Base-by-base conservation (phyloP, 2,329 filamentous ascomycete genomes). In the Paracorniculantispora psalliotae region DNA sequence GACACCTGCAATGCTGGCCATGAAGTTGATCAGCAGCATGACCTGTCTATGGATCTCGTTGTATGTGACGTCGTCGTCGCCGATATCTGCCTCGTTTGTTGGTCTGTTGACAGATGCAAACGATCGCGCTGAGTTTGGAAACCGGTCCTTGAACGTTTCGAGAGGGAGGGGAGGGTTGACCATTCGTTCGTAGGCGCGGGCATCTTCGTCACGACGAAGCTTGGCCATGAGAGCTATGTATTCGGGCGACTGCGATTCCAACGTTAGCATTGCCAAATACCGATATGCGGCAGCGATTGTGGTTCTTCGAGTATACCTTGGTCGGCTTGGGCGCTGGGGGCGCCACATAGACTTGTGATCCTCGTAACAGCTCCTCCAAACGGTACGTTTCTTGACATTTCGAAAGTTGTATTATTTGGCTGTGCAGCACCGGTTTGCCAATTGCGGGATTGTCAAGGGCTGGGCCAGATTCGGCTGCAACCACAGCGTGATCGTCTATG, bases 171-270 rank as follows among this genome's bases (percentile, higher is more conserved):
- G 73, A 1, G 87, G 84, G 62, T 87, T 86, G 53, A 88, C 75
- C 86, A 97, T 91, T 68, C 87, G 85, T 65, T 91, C 83, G 77
- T 97, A 99, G 55, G 85, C 81, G 62, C 88, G 85, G 64, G 86
- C 83, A 77, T 97, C 92, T 75, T 93, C 89, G 67, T 94, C 87
- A 61, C 82, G 85, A 63, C 91, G 90, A 21, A 99, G 84, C 17
- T 88, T 86, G 25, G 86, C 86, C 91, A 97, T 97, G 1, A 96
- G 79, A 7, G 87, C 88, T 71, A 91, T 90, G 76, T 93, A 97
- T 74, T 96, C 89, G 8, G 86, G 77, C 1, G 88, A 88, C 85
- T 96, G 61, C 10, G 19, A 6, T 47, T 12, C 2, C 58, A n/a
- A n/a, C 23, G 61, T 69, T 39, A 68, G 62, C 7, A 23, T 17